Evolutionary conservation across 768 basidiomycete species (phyloP), one percentile per base, ranked within the genome.

Genomic region (Leccinum uliginosum): DNA sequence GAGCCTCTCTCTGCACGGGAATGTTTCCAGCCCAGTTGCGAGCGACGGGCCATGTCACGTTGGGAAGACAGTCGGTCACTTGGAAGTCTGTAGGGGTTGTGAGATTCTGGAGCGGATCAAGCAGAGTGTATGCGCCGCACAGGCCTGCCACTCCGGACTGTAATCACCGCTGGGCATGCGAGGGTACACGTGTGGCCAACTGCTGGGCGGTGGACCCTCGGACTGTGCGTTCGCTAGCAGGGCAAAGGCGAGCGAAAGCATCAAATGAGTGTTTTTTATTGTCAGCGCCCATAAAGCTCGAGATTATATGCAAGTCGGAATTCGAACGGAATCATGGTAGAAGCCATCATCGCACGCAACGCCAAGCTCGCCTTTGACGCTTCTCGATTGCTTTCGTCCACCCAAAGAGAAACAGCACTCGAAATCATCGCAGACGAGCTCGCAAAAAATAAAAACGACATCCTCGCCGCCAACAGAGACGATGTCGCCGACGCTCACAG

Each of bases 311-410:
- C n/a, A n/a, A n/a, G n/a, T n/a, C n/a, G n/a, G n/a, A n/a, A n/a
- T n/a, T n/a, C n/a, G n/a, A n/a, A n/a, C n/a, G n/a, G n/a, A n/a
- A n/a, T n/a, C n/a, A n/a, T n/a, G n/a, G n/a, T n/a, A n/a, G 75
- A 78, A 68, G 73, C 70, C 15, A 87, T 98, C 56, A 87, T 98
- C 56, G 97, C 96, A 14, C 81, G 77, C 66, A 78, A 82, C 2
- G 93, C 94, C 23, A 91, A 93, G 68, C 67, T 73, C 8, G 91
- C 96, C 0, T 99, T 96, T 67, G 87, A 94, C 64, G 79, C 80
- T 19, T 93, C 94, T 5, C 96, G 97, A 68, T 80, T 96, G 21
- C 75, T 96, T 53, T 74, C 83, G 21, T 72, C 87, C 1, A 64
- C 76, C 1, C 85, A 91, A 61, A 83, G 94, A 29, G 78, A 87